A percentile compares a stretch with the other conserved stretches of the same genome.
These are phyloP conservation scores for Cryptococcus sp. DNA, from an alignment of 1,284 basidiomycete genomes.

Conservation along the genomic window DNA sequence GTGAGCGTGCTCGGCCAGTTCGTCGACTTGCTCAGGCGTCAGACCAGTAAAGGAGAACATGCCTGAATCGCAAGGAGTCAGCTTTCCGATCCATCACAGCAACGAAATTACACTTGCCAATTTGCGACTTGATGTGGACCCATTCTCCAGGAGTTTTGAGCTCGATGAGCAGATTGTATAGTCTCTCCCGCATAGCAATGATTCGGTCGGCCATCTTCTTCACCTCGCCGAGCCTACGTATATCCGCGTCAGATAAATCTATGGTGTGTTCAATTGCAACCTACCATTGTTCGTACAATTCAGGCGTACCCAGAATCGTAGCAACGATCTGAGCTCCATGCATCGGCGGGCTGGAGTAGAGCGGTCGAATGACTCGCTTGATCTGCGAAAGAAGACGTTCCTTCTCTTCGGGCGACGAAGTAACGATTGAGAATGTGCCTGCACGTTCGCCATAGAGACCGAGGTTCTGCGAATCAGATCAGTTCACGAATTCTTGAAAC, in stretches of 20 bases:
- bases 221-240: constrained; percentile 68
- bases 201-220: constrained; percentile 96
- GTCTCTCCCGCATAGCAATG: constrained; percentile 87
- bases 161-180: constrained; percentile 79
- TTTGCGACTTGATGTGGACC: constrained; percentile 95
- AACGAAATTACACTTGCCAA: constrained; percentile 72
- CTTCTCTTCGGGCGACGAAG: constrained; percentile 74
- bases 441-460: constrained; percentile 97
- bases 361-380: constrained; percentile 93
- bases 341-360: constrained; percentile 98
- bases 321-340: constrained; percentile 92
- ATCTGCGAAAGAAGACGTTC: constrained; percentile 87
- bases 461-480: constrained; percentile 67
- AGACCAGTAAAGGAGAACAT: constrained; percentile 81
- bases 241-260: too few species aligned
- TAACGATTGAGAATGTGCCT: constrained; percentile 85
- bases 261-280: constrained; percentile 6
- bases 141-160: constrained; percentile 90
- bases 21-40: constrained; percentile 78
- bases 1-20: constrained; percentile 86
- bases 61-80: constrained; percentile 11
- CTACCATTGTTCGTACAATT: constrained; percentile 80
- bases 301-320: constrained; percentile 74
- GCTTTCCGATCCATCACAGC: not conserved
- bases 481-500: constrained; percentile 1